These are phyloP conservation scores for Mrakia gelida DNA, from an alignment of 768 basidiomycete genomes.

Conservation along the genomic window DNA sequence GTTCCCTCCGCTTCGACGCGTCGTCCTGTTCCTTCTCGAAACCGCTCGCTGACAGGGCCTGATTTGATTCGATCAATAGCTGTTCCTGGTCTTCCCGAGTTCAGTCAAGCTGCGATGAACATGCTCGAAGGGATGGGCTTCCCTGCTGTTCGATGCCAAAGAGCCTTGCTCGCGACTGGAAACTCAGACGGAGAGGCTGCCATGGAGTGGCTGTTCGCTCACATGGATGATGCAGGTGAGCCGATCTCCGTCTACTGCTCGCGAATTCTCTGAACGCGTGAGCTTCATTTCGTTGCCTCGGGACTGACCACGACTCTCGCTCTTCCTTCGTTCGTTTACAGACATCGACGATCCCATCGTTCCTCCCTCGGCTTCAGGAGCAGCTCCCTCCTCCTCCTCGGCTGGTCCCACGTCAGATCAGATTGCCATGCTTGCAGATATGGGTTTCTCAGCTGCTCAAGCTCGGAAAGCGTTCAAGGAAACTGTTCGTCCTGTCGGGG, in stretches of 20 bases:
- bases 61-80: constrained; percentile 35
- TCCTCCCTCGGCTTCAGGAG: constrained; percentile 51
- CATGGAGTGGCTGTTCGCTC: constrained; percentile 92
- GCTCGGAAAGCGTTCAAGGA: constrained; percentile 81
- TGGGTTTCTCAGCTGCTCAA: constrained; percentile 85
- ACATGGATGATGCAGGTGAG: constrained; percentile 89
- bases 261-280: not conserved
- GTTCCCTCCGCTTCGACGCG: not conserved
- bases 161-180: constrained; percentile 84
- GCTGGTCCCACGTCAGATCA: constrained; percentile 56
- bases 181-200: constrained; percentile 66
- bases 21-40: not conserved
- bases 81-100: constrained; percentile 54
- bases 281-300: constrained; percentile 5
- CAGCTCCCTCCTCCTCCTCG: constrained; percentile 34
- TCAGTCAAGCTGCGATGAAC: constrained; percentile 68
- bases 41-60: not conserved
- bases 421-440: constrained; percentile 70
- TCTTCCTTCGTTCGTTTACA: constrained; percentile 40
- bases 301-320: too few relatives aligned
- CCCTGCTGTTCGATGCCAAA: constrained; percentile 75
- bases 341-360: constrained; percentile 69
- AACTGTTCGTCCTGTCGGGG: constrained; percentile 62
- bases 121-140: constrained; percentile 90
- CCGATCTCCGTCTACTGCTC: constrained; percentile 27